Base-by-base conservation (phyloP, 2,329 filamentous ascomycete species). In the Acrocalymma vagum region DNA sequence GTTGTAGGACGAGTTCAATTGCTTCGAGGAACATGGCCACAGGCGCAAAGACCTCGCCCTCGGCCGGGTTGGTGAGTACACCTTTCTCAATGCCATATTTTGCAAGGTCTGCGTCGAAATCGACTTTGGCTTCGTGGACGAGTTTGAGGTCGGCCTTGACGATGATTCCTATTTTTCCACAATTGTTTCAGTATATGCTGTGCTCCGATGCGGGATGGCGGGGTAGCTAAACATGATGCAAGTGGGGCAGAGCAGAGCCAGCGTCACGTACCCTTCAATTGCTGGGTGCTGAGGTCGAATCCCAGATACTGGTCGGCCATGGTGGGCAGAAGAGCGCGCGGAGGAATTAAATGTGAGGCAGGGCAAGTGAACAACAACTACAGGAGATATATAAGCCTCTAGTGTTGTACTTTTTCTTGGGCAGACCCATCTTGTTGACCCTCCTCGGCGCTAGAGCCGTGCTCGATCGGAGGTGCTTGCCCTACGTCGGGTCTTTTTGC, bases 1-100 rank as follows among this genome's bases (percentile, higher is more conserved):
- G 84, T 31, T 78, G 73, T 40, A 97, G 80, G 11, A 96, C 90
- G 13, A 93, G 82, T 65, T 97, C 91, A 29, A 97, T 75, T 15
- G 93, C 90, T 70, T 97, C 93, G 45, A 97, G 81, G 88, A 91
- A 99, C 83, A 97, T 84, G 36, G 89, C 88, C 34, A 96, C 90
- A 22, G 94, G 94, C 16, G 93, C 90, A 64, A 88, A 96, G 42
- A 97, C 93, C 72, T 96, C 91, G 67, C 88, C 85, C 63, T 94
- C 90, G 35, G 78, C 79, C 27, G 88, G 84, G 69, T 95, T 92
- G 51, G 86, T 85, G 56, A 88, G 81, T 15, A 97, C 93, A 53
- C 94, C 94, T 72, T 97, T 97, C 49, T 81, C 82, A 68, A 96
- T 85, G 63, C 83, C 82, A 80, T 79, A 78, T 24, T 77, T 74